These are phyloP conservation scores for Anthostomella pinea DNA, from an alignment of 2,329 filamentous ascomycete genomes.

Conservation along the genomic window DNA sequence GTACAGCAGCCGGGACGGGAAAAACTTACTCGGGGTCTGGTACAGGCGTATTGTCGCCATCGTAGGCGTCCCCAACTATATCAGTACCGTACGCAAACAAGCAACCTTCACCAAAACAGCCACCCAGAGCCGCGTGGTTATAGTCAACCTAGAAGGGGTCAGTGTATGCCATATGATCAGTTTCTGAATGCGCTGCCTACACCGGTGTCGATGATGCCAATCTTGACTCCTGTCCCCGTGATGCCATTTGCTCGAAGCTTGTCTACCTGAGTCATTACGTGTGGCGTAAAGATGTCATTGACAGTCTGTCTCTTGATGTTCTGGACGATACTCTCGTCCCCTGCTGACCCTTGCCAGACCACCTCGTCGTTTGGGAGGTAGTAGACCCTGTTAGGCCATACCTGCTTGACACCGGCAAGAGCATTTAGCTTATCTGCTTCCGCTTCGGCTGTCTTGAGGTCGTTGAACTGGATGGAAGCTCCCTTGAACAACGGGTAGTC, in stretches of 20 bases:
- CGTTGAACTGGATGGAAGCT: constrained; percentile 50
- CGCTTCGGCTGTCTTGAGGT: constrained; percentile 42
- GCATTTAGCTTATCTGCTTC: constrained; percentile 39
- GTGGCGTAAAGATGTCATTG: constrained; percentile 45
- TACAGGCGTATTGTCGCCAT: constrained; percentile 30
- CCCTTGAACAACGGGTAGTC: constrained; percentile 53
- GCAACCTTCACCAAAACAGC: constrained; percentile 59
- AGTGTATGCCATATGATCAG: constrained; percentile 8
- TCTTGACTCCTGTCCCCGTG: constrained; percentile 50
- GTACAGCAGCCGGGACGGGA: no score
- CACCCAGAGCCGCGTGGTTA: constrained; percentile 60
- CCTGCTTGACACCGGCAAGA: constrained; percentile 44
- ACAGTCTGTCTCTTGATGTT: constrained; percentile 33
- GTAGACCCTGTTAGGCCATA: constrained; percentile 48
- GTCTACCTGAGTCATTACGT: constrained; percentile 56
- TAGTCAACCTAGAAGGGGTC: constrained; percentile 51
- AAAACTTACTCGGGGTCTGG: constrained; percentile 26
- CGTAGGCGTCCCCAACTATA: constrained; percentile 51
- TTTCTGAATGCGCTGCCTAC: constrained; percentile 34
- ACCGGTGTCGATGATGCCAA: constrained; percentile 54
- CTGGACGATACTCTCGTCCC: constrained; percentile 22
- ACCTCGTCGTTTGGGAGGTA: constrained; percentile 43
- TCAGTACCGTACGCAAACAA: constrained; percentile 52
- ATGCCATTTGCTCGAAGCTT: constrained; percentile 47
- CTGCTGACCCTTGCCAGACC: constrained; percentile 40